These are phyloP conservation scores for Theobroma grandiflorum DNA, from an alignment of 441 rosid genomes.

Conservation along the genomic window DNA sequence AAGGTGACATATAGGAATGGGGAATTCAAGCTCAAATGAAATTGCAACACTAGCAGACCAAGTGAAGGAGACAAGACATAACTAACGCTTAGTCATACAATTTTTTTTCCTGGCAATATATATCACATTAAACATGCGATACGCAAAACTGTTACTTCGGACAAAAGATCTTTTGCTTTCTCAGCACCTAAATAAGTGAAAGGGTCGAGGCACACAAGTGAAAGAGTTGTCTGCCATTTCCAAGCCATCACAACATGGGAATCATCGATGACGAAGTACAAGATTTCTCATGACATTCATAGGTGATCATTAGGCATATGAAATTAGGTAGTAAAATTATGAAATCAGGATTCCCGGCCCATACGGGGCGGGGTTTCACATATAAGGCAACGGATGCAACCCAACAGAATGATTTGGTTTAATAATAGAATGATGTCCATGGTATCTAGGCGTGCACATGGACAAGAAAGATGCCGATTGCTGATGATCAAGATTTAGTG, in stretches of 20 bases:
- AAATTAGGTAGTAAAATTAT: background rate
- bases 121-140: slow-evolving; percentile 19
- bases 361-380: background rate
- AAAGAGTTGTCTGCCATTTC: slow-evolving; percentile 48
- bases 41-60: slow-evolving; percentile 11
- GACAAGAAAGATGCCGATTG: slow-evolving; percentile 13
- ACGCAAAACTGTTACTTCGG: slow-evolving; percentile 19
- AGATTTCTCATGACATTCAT: slow-evolving; percentile 24
- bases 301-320: slow-evolving; percentile 6
- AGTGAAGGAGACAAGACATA: slow-evolving; percentile 44
- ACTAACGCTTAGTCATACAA: slow-evolving; percentile 35
- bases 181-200: slow-evolving; percentile 21
- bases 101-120: background rate
- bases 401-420: slow-evolving; percentile 13
- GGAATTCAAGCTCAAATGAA: background rate
- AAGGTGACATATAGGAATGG: background rate
- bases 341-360: slow-evolving; percentile 7
- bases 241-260: slow-evolving; percentile 1
- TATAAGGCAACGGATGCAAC: background rate
- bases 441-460: slow-evolving; percentile 24
- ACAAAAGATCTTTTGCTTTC: slow-evolving; percentile 16
- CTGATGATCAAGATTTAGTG: background rate
- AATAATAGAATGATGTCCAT: slow-evolving; percentile 40
- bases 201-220: background rate
- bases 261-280: slow-evolving; percentile 21